Percentiles rank a stretch among this genome's conserved stretches.
Conservation (phyloP, 441 rosid genomes). For the Euphorbia celastroides region DNA sequence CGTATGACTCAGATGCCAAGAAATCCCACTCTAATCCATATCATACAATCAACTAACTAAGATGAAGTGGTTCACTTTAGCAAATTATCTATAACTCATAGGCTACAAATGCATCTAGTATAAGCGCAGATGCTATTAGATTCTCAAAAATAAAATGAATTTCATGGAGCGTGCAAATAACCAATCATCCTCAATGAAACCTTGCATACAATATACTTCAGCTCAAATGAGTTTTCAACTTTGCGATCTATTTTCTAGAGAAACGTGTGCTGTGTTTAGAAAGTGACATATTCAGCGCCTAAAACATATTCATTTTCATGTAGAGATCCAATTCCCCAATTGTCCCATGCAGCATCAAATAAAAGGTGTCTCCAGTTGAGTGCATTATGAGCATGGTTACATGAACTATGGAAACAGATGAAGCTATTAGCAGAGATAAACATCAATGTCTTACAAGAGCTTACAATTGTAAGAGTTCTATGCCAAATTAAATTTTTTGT, state of each 20-base stretch:
- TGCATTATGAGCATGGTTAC: neutral
- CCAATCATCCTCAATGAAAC: neutral
- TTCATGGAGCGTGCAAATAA: neutral
- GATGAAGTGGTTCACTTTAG: neutral
- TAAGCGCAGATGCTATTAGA: neutral
- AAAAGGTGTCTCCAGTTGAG: neutral
- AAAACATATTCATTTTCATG: neutral
- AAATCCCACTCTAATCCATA: neutral
- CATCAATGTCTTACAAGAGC: neutral
- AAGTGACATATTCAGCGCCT: neutral
- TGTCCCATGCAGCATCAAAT: neutral
- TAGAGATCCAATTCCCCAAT: neutral
- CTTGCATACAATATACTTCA: neutral
- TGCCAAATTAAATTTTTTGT: neutral
- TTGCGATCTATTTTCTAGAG: neutral
- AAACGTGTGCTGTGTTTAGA: neutral
- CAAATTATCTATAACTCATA: neutral
- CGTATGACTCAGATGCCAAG: neutral
- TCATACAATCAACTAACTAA: neutral
- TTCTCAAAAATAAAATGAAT: conserved; percentile 3
- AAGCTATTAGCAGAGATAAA: neutral
- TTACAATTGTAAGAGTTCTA: conserved; percentile 1
- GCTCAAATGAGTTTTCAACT: neutral
- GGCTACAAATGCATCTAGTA: neutral
- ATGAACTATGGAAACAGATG: neutral